A percentile compares a stretch with the other conserved stretches of the same genome.
phyloP scores from a whole-genome alignment of 805 yeast genomes.

The Kuraishia piskuri region DNA sequence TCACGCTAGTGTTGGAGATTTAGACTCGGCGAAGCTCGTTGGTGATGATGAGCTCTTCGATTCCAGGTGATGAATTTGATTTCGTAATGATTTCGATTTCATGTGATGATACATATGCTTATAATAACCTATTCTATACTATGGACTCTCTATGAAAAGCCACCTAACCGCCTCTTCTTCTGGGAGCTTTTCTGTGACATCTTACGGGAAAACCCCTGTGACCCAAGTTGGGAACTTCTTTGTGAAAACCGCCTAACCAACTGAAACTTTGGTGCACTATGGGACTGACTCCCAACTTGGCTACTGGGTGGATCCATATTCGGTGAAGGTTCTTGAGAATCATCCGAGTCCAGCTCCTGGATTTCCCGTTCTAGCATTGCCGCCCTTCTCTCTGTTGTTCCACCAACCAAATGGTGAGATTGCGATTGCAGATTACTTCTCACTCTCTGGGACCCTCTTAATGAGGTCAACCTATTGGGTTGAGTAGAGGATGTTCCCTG shows the following conservation, averaged over 20 bases:
- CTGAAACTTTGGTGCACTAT: not conserved
- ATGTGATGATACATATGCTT: too few relatives aligned
- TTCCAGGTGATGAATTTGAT: too few relatives aligned
- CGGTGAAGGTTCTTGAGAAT: not conserved
- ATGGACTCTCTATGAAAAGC: conserved; percentile 30
- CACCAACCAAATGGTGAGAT: not conserved
- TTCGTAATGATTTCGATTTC: too few relatives aligned
- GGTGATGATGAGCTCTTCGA: too few relatives aligned
- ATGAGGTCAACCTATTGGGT: not conserved
- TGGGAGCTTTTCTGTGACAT: conserved; percentile 12
- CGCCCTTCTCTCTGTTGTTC: not conserved
- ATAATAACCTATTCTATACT: not conserved
- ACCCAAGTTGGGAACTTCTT: not conserved
- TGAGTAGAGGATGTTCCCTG: not conserved
- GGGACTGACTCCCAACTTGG: not conserved
- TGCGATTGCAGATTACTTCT: too few relatives aligned
- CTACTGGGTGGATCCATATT: not conserved
- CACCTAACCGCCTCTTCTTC: conserved; percentile 38
- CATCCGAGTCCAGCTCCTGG: not conserved
- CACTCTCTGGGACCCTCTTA: not conserved
- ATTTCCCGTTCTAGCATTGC: too few relatives aligned
- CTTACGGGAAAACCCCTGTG: conserved; percentile 1
- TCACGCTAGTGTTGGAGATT: too few relatives aligned
- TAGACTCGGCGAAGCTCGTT: too few relatives aligned
- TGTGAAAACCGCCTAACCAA: not conserved